Evolutionary conservation across 768 basidiomycete species (phyloP), one percentile per base, ranked within the genome.

Genomic region (Dictyophora rubrovolvata): DNA sequence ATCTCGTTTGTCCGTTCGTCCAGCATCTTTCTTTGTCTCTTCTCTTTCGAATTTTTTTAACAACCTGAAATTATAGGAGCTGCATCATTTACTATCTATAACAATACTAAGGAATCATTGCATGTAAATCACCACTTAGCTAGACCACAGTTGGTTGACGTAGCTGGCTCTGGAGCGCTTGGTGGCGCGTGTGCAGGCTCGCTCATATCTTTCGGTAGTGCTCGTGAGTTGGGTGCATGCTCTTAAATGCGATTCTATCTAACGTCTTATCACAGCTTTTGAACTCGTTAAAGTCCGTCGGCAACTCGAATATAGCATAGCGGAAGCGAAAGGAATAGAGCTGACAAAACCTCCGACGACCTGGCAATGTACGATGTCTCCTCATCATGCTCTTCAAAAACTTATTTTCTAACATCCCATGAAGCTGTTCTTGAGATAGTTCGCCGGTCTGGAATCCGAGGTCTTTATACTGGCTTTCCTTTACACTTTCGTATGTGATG

Each of bases 221-320:
- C 89, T 63, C 94, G 89, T 93, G 70, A 73, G 88, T 87, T 37
- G 56, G 10, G 28, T 54, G 46, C 57, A 47, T 20, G 48, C 20
- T 55, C 18, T 37, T 7, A 14, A 7, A 49, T 47, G 33, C 7
- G 35, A 20, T 20, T n/a, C n/a, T 20, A 12, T 50, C n/a, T 20
- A 54, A 23, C 42, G 36, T 17, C 10, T 47, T 18, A 28, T 35
- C 33, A 57, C 48, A 82, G 89, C 93, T 51, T 97, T 97, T 67
- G 93, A 97, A 71, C 86, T 97, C 42, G 91, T 97, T 68, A 97
- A 97, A 79, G 86, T 93, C 55, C 85, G 93, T 59, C 79, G 93
- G 64, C 93, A 97, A 65, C 74, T 97, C 55, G 93, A 97, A 73
- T 95, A 86, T 66, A 83, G 86, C 59, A 96, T 96, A 62, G 93